A percentile compares a stretch with the other conserved stretches of the same genome.
phyloP scores from a whole-genome alignment of 148 eudicot genomes.

The Hydrangea macrophylla region DNA sequence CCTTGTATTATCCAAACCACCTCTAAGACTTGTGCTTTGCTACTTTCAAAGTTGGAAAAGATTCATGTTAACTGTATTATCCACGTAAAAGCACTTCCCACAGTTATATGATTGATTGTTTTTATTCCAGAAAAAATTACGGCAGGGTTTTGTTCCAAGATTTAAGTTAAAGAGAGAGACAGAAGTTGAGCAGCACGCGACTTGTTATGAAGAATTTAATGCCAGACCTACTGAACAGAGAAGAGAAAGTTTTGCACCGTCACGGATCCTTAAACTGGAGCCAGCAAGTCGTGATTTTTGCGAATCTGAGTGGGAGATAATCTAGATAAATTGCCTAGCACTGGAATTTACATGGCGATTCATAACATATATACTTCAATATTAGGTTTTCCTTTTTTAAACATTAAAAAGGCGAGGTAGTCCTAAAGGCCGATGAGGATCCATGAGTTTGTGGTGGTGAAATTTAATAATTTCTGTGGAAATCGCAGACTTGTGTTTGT shows the following conservation, averaged over 20 bases:
- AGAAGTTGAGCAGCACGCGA: neutral
- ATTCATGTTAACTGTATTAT: neutral
- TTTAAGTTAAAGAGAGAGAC: neutral
- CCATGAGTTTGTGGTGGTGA: neutral
- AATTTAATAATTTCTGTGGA: no score
- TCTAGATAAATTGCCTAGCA: neutral
- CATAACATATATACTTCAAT: neutral
- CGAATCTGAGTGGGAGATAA: conserved; percentile 16
- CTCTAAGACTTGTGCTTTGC: neutral
- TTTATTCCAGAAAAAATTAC: conserved; percentile 7
- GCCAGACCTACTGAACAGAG: neutral
- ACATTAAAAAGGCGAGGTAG: neutral
- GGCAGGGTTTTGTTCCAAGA: neutral
- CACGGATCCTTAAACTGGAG: neutral
- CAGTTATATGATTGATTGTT: neutral
- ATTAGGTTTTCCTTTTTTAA: neutral
- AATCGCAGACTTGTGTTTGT: neutral
- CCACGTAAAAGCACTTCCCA: neutral
- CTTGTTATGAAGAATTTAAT: neutral
- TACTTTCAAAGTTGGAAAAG: neutral
- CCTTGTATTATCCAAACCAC: no score
- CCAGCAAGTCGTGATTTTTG: neutral
- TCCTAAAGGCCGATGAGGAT: neutral
- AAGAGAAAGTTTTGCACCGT: neutral
- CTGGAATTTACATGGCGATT: neutral